phyloP scores from a whole-genome alignment of 225 moss, liverwort and hornwort genomes.

The Lunularia cruciata region DNA sequence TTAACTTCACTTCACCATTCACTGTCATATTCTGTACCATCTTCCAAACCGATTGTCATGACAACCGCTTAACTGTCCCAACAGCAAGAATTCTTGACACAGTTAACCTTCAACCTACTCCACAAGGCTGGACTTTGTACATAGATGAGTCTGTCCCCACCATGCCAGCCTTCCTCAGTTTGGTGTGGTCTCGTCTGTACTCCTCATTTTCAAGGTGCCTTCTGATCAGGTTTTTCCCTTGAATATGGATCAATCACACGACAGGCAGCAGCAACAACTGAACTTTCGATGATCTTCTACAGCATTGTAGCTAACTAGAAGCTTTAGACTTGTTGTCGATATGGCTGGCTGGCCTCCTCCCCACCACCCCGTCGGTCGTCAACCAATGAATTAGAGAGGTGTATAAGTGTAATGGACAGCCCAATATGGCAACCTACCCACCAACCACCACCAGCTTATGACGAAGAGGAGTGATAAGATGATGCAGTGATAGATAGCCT shows the following conservation, averaged over 20 bases:
- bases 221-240: conserved; percentile 12
- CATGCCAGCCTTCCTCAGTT: conserved; percentile 12
- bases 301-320: conserved; percentile 12
- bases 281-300: conserved; percentile 8
- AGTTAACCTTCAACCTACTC: background rate
- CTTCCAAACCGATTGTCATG: conserved; percentile 12
- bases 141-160: conserved; percentile 30
- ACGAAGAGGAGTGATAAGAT: background rate
- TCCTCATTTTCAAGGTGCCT: conserved; percentile 24
- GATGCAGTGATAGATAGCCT: background rate
- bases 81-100: conserved; percentile 23
- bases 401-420: conserved; percentile 10
- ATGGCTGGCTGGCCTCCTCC: no score
- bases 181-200: conserved; percentile 2
- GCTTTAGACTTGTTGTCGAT: no score
- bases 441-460: background rate
- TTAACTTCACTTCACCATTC: conserved; percentile 11
- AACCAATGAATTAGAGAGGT: background rate
- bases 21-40: conserved; percentile 30
- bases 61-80: no score
- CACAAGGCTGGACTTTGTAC: conserved; percentile 32
- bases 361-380: no score
- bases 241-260: conserved; percentile 1
- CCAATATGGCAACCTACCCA: background rate
- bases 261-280: conserved; percentile 3